phyloP scores from a whole-genome alignment of 2,329 filamentous ascomycete species.

The Pseudocercospora cruenta region DNA sequence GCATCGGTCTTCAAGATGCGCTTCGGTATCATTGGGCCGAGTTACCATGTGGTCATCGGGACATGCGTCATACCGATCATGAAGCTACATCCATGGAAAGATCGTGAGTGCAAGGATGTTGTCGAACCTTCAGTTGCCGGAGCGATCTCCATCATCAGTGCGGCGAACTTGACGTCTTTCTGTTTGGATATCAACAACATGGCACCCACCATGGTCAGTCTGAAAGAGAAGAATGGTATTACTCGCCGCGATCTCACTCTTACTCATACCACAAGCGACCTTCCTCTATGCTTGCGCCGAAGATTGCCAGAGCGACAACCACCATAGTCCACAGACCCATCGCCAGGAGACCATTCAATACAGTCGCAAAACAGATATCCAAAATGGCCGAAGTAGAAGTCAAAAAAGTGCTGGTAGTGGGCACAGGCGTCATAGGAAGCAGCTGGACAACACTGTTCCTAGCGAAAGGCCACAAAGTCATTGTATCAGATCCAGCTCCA shows the following conservation, averaged over 20 bases:
- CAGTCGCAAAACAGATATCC: not conserved
- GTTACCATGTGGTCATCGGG: not conserved
- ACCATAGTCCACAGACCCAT: not conserved
- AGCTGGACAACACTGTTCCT: slow-evolving; percentile 50
- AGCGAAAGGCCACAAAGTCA: slow-evolving; percentile 44
- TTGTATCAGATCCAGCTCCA: slow-evolving; percentile 47
- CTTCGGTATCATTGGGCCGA: not conserved
- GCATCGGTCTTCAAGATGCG: not conserved
- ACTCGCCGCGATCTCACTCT: slow-evolving; percentile 3
- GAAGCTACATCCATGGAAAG: not conserved
- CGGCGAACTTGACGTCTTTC: not conserved
- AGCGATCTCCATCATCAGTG: slow-evolving; percentile 1
- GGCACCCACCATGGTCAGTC: not conserved
- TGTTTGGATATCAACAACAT: slow-evolving; percentile 1
- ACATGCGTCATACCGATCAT: not conserved
- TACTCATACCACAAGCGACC: slow-evolving; percentile 7
- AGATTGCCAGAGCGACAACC: not conserved
- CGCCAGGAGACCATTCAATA: not conserved
- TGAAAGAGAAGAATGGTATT: not conserved
- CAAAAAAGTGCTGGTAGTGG: slow-evolving; percentile 41
- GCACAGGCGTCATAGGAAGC: slow-evolving; percentile 46
- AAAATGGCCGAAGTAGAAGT: slow-evolving; percentile 16
- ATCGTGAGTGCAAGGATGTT: not conserved
- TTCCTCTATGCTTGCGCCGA: slow-evolving; percentile 6
- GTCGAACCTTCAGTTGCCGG: not conserved